Evolutionary conservation across 257 asterid species (phyloP).

Genomic region (Solanum commersonii): DNA sequence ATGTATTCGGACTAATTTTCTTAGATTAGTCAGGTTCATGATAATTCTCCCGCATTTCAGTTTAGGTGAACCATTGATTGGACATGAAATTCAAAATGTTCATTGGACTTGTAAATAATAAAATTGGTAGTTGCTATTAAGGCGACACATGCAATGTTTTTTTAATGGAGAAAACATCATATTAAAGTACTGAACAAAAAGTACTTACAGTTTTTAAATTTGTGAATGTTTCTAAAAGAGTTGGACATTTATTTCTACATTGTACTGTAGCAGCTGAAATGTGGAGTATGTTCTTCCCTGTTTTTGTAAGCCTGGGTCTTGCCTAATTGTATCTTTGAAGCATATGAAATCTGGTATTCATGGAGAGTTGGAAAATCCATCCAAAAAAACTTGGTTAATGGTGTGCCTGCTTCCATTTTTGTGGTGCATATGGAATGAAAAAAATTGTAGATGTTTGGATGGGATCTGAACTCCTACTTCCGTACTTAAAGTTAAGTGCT

Average conservation of each 20-base stretch:
- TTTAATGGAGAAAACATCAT: neutral
- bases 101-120: neutral
- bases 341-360: neutral
- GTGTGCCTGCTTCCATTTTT: neutral
- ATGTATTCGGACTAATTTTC: neutral
- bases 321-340: neutral
- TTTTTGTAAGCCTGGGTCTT: neutral
- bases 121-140: neutral
- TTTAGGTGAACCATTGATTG: neutral
- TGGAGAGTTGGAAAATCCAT: neutral
- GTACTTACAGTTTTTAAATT: neutral
- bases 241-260: neutral
- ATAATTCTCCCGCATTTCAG: neutral
- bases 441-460: neutral
- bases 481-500: neutral
- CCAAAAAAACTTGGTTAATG: neutral
- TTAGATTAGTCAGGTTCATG: neutral
- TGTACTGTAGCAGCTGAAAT: neutral
- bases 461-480: neutral
- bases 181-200: neutral
- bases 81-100: neutral
- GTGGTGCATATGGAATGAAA: neutral
- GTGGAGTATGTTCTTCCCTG: neutral
- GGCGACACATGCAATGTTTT: neutral
- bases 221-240: neutral